phyloP scores from a whole-genome alignment of 352 stramenopile species.

The Aphanomyces invadans region DNA sequence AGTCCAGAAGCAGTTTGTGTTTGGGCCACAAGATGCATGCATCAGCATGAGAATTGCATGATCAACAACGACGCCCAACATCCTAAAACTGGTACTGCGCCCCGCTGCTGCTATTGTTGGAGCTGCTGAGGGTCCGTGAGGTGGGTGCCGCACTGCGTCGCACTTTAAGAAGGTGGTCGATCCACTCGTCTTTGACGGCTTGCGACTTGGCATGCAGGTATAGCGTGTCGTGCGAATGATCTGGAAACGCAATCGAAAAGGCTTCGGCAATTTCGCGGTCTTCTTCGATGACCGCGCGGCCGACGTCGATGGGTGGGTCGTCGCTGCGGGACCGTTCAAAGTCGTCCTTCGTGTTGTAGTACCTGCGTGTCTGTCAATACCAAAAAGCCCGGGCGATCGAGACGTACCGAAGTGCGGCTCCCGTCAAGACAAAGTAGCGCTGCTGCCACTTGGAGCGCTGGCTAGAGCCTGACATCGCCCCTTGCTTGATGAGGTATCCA shows the following conservation, averaged over 20 bases:
- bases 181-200: conserved; percentile 73
- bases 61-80: no score
- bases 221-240: conserved; percentile 74
- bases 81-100: conserved; percentile 14
- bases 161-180: conserved; percentile 49
- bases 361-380: conserved; percentile 15
- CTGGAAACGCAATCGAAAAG: conserved; percentile 70
- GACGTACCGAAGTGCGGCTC: conserved; percentile 42
- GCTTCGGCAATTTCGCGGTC: conserved; percentile 69
- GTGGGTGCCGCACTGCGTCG: not conserved
- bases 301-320: conserved; percentile 76
- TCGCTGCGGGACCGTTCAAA: conserved; percentile 73
- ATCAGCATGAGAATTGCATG: no score
- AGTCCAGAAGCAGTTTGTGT: no score
- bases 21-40: no score
- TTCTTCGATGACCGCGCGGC: conserved; percentile 63
- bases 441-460: conserved; percentile 74
- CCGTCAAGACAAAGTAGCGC: conserved; percentile 80
- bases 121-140: not conserved
- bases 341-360: conserved; percentile 83
- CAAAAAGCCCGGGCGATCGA: not conserved
- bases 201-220: conserved; percentile 74
- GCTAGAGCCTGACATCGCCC: conserved; percentile 32
- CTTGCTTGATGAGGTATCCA: conserved; percentile 81
- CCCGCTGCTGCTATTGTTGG: conserved; percentile 7